phyloP scores from a whole-genome alignment of 805 yeast species.

The Zygoascus bituminiphila region DNA sequence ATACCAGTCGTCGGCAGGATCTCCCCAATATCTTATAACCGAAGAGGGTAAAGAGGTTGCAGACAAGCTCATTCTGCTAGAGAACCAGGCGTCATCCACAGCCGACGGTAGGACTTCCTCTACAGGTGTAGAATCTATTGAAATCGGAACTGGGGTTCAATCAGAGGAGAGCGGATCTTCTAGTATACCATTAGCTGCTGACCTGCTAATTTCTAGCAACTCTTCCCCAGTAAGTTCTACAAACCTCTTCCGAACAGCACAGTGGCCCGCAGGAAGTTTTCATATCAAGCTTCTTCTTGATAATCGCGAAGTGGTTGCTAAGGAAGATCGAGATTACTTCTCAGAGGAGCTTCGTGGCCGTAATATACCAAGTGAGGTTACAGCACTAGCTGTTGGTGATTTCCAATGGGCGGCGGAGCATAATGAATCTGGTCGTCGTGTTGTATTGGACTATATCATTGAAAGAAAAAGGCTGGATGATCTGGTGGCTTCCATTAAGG shows the following conservation, averaged over 20 bases:
- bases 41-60: slow-evolving; percentile 65
- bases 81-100: not conserved
- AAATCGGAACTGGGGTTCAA: not conserved
- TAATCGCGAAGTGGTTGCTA: slow-evolving; percentile 61
- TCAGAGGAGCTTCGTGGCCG: slow-evolving; percentile 40
- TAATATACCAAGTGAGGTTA: slow-evolving; percentile 44
- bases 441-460: slow-evolving; percentile 70
- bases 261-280: slow-evolving; percentile 57
- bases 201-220: no score
- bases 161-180: not conserved
- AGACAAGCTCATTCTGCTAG: slow-evolving; percentile 30
- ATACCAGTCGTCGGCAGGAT: slow-evolving; percentile 34
- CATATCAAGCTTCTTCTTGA: slow-evolving; percentile 62
- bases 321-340: slow-evolving; percentile 59
- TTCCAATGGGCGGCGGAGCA: slow-evolving; percentile 80
- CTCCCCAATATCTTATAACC: slow-evolving; percentile 46
- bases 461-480: slow-evolving; percentile 90
- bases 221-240: not conserved
- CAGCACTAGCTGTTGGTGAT: slow-evolving; percentile 75
- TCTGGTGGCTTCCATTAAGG: slow-evolving; percentile 69
- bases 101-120: not conserved
- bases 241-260: not conserved
- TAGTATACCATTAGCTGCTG: not conserved
- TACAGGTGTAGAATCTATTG: not conserved
- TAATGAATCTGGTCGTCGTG: slow-evolving; percentile 46